A percentile compares a stretch with the other conserved stretches of the same genome.
These are phyloP conservation scores for Pichia ethanolica DNA, from an alignment of 805 yeast species.

Conservation along the genomic window DNA sequence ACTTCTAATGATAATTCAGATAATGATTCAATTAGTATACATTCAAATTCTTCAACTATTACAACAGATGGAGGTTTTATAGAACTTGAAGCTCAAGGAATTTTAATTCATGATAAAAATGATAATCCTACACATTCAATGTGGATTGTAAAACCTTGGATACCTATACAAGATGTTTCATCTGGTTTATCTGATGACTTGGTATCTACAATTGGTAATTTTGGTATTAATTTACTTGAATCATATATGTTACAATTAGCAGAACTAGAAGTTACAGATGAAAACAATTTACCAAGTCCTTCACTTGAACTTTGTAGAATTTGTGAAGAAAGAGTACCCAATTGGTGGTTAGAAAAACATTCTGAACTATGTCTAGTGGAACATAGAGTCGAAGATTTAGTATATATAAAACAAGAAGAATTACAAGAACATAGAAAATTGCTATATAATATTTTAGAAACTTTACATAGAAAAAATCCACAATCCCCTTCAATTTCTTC, in stretches of 20 bases:
- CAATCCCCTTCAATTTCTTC: conserved; percentile 20
- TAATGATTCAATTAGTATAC: conserved; percentile 22
- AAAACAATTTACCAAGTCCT: conserved; percentile 66
- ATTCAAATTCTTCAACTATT: conserved; percentile 27
- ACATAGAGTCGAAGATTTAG: conserved; percentile 71
- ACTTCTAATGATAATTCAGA: conserved; percentile 11
- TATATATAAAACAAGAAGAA: conserved; percentile 68
- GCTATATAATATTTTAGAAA: conserved; percentile 38
- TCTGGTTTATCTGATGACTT: conserved; percentile 64
- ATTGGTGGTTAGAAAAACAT: conserved; percentile 95
- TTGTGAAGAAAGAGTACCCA: conserved; percentile 85
- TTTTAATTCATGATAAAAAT: conserved; percentile 60
- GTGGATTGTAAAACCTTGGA: conserved; percentile 86
- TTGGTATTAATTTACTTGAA: conserved; percentile 80
- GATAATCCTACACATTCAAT: conserved; percentile 70
- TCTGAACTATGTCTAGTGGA: conserved; percentile 82
- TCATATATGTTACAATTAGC: conserved; percentile 60
- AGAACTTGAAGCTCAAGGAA: conserved; percentile 91
- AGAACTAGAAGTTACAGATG: conserved; percentile 57
- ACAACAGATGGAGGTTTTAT: conserved; percentile 54
- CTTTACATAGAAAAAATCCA: conserved; percentile 21
- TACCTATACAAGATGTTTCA: conserved; percentile 51
- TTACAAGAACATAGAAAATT: conserved; percentile 61
- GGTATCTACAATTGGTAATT: conserved; percentile 67
- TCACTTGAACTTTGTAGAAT: conserved; percentile 79